Conservation (phyloP, 345 rosid genomes). For the Acer yangbiense region DNA sequence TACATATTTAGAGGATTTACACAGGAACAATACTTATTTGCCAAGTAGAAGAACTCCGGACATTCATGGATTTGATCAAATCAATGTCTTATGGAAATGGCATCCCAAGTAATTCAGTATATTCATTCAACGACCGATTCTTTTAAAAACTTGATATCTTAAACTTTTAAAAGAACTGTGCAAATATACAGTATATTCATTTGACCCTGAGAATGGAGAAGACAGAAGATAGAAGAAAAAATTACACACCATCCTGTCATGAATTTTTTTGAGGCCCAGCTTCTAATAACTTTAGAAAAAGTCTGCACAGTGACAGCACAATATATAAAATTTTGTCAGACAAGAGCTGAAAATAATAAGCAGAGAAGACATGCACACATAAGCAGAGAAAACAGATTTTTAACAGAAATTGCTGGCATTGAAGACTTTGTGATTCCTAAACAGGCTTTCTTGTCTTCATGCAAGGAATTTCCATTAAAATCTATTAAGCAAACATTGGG, state of each 20-base stretch:
- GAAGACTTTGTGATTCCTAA: background rate
- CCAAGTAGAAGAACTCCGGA: background rate
- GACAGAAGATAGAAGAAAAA: constrained; percentile 17
- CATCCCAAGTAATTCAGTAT: background rate
- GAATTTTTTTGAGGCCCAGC: constrained; percentile 99
- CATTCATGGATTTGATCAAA: background rate
- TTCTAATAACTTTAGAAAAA: constrained; percentile 79
- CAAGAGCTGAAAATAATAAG: background rate
- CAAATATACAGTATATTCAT: background rate
- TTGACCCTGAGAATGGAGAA: background rate
- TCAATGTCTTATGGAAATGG: background rate
- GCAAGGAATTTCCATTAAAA: background rate
- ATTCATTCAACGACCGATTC: background rate
- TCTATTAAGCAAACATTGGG: background rate
- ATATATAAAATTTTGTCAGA: constrained; percentile 14
- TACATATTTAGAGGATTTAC: background rate
- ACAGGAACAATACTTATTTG: background rate
- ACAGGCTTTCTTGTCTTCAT: background rate
- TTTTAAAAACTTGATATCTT: background rate
- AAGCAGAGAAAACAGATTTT: background rate
- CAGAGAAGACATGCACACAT: background rate
- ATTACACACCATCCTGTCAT: constrained; percentile 89
- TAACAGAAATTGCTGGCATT: background rate
- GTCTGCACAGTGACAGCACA: constrained; percentile 49
- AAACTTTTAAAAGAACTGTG: background rate